Percentiles rank a stretch among this genome's conserved stretches.
Evolutionary conservation across 371 early-diverging fungal species (phyloP).

Genomic region (Rhizopus microsporus): DNA sequence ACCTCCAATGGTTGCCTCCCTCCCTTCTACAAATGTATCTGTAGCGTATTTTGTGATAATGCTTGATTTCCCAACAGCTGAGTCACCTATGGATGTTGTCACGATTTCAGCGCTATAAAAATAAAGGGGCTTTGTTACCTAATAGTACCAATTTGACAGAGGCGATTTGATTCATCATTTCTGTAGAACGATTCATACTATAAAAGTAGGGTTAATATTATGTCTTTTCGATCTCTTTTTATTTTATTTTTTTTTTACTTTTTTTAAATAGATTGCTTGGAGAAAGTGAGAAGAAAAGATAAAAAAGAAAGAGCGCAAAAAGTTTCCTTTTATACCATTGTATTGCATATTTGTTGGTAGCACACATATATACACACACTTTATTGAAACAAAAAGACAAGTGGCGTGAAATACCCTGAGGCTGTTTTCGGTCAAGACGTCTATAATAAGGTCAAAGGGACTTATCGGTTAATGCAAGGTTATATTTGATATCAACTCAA

Average conservation of each 20-base stretch:
- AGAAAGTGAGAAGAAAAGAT: slow-evolving; percentile 8
- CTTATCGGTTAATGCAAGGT: no score
- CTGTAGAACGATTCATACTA: not conserved
- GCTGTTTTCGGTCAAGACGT: no score
- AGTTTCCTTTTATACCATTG: no score
- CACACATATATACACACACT: no score
- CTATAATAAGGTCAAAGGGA: no score
- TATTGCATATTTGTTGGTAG: no score
- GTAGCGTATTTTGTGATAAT: slow-evolving; percentile 84
- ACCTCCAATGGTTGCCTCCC: slow-evolving; percentile 97
- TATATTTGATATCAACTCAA: no score
- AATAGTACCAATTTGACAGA: slow-evolving; percentile 69
- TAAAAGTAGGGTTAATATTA: no score
- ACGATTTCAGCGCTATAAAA: not conserved
- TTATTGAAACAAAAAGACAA: no score
- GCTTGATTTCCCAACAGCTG: slow-evolving; percentile 87
- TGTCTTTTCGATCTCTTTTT: not conserved
- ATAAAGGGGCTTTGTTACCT: slow-evolving; percentile 41
- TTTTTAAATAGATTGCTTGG: not conserved
- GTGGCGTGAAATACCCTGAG: no score
- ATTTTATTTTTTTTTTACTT: no score
- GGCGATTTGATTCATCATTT: slow-evolving; percentile 35
- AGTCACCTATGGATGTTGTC: slow-evolving; percentile 60
- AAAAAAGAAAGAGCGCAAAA: not conserved
- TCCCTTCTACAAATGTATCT: slow-evolving; percentile 90